Evolutionary conservation across 495 filamentous ascomycete genomes (phyloP), one percentile per base, ranked within the genome.

Genomic region (Aspergillus carlsbadensis): DNA sequence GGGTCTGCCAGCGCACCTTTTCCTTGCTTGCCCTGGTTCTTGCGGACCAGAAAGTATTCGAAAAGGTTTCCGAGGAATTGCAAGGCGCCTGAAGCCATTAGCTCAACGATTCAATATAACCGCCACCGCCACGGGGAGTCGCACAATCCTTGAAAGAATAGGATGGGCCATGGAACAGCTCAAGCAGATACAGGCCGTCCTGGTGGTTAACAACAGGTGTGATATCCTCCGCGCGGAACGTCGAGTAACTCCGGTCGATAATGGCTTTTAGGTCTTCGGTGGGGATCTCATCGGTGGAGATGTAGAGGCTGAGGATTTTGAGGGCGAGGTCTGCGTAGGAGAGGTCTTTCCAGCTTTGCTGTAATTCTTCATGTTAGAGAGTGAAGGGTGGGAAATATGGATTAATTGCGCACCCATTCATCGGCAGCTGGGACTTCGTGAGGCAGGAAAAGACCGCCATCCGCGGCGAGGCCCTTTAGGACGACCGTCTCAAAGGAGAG

Each of bases 141-240:
- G 60, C 17, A 41, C 37, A 41, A 66, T 95, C 92, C 72, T 97
- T 97, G 80, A 96, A 97, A 6, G 93, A 84, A 62, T 87, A 96
- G n/a, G 84, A 97, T 2, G 91, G 92, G n/a, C 94, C 94, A 68
- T 98, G 93, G 81, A 97, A 98, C 10, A 98, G 85, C 72, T 98
- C 94, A 10, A 98, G 84, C 10, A 98, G 72, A 67, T 96, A 80
- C 8, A 97, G 68, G 17, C 75, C 65, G 50, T 87, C 72, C 24
- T 96, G 79, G 10, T 85, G 78, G n/a, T 18, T n/a, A 36, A 89
- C 80, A 11, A 90, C 65, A 0, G 94, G 93, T 2, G 89, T 88
- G 37, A 87, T 80, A 13, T 93, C 82, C 10, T 80, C 68, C 36
- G 82, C 76, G 31, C 92, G 87, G 80, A 98, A 98, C 15, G 90